A percentile compares a stretch with the other conserved stretches of the same genome.
Evolutionary conservation across 169 alveolate genomes (phyloP).

Genomic region (Plasmodium blacklocki): DNA sequence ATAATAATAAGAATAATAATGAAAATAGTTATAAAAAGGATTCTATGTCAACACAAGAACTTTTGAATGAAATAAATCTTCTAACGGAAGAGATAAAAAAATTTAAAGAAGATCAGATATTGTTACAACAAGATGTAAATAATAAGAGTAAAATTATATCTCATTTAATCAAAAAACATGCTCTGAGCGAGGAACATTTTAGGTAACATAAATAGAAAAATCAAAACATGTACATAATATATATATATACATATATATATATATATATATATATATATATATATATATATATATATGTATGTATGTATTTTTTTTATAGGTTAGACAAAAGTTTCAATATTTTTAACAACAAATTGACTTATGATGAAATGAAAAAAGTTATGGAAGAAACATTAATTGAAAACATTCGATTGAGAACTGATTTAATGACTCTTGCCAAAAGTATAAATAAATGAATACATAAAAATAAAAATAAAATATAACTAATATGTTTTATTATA

Average conservation of each 20-base stretch:
- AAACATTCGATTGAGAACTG: conserved; percentile 41
- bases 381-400: conserved; percentile 64
- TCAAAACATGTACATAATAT: not conserved
- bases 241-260: not conserved
- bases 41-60: conserved; percentile 9
- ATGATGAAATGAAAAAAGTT: conserved; percentile 36
- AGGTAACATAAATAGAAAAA: conserved; percentile 3
- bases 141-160: conserved; percentile 30
- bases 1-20: not conserved
- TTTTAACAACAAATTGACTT: conserved; percentile 19
- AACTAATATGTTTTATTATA: not conserved
- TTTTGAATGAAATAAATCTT: conserved; percentile 26
- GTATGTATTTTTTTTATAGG: not conserved
- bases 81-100: conserved; percentile 30
- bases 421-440: conserved; percentile 25
- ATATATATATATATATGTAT: not conserved
- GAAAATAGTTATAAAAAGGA: not conserved
- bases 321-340: conserved; percentile 8
- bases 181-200: conserved; percentile 35
- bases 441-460: not conserved
- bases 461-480: not conserved
- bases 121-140: conserved; percentile 42
- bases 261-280: not conserved
- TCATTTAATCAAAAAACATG: conserved; percentile 28
- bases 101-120: conserved; percentile 24